phyloP scores from a whole-genome alignment of 306 rosid species.

The Rosa chinensis region DNA sequence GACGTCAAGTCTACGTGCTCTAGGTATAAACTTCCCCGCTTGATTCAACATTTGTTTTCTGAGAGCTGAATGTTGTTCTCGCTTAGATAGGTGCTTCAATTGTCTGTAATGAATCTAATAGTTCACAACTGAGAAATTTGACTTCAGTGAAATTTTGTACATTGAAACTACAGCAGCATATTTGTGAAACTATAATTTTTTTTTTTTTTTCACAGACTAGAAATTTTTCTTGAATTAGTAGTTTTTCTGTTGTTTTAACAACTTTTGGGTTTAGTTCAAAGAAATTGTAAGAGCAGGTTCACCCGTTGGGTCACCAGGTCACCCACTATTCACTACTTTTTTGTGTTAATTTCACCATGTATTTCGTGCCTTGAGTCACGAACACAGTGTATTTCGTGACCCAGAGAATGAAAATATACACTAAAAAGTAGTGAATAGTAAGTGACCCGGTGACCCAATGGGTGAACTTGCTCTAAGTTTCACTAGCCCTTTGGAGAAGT shows the following conservation, averaged over 20 bases:
- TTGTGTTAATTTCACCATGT: too few species aligned
- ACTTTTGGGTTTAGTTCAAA: neutral
- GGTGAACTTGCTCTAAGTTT: too few species aligned
- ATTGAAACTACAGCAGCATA: neutral
- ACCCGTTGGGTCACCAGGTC: too few species aligned
- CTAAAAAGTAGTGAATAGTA: too few species aligned
- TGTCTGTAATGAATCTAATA: neutral
- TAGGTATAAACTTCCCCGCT: neutral
- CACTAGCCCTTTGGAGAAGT: neutral
- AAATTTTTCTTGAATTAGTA: neutral
- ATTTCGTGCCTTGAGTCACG: too few species aligned
- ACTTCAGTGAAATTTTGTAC: neutral
- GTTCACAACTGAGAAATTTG: neutral
- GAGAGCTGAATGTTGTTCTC: slow-evolving; percentile 7
- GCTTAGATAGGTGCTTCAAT: neutral
- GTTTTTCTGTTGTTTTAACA: neutral
- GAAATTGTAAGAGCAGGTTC: too few species aligned
- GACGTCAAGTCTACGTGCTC: neutral
- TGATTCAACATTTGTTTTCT: neutral
- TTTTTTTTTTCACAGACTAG: neutral
- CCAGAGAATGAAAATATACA: too few species aligned
- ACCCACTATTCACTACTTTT: too few species aligned
- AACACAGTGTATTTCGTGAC: too few species aligned
- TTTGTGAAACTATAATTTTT: neutral
- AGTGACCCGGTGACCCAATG: too few species aligned